phyloP scores from a whole-genome alignment of 2,329 filamentous ascomycete genomes.

The Epichloe sibirici region DNA sequence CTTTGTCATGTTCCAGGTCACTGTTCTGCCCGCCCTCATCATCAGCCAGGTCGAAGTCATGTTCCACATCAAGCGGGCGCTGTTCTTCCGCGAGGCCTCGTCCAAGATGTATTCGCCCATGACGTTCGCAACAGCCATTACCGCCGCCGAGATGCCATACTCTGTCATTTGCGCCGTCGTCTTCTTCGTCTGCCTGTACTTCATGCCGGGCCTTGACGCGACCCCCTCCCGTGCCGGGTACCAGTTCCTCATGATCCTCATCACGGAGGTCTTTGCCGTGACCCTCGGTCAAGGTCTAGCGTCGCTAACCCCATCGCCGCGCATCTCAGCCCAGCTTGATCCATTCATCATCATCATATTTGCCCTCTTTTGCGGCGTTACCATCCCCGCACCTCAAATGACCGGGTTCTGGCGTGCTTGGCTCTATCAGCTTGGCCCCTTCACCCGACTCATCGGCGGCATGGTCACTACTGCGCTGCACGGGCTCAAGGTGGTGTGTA shows the following conservation, averaged over 20 bases:
- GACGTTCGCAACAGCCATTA: conserved; percentile 65
- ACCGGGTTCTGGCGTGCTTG: conserved; percentile 66
- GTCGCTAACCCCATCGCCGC: conserved; percentile 64
- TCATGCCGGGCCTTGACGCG: conserved; percentile 61
- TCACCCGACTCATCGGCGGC: conserved; percentile 69
- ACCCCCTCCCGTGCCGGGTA: conserved; percentile 60
- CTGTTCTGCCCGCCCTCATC: conserved; percentile 71
- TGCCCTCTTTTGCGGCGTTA: conserved; percentile 77
- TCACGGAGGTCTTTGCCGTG: conserved; percentile 76
- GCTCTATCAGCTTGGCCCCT: conserved; percentile 74
- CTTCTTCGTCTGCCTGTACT: conserved; percentile 80
- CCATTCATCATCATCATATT: conserved; percentile 77
- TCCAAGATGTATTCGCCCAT: conserved; percentile 77
- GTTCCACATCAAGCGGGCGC: conserved; percentile 66
- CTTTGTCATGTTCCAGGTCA: conserved; percentile 84
- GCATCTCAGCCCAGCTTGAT: conserved; percentile 69
- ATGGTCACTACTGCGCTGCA: conserved; percentile 72
- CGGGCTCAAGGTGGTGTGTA: conserved; percentile 49
- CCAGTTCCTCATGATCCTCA: conserved; percentile 74
- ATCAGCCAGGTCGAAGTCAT: conserved; percentile 71
- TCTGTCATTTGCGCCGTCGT: conserved; percentile 64
- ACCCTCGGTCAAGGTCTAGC: conserved; percentile 67
- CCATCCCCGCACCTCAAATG: conserved; percentile 67
- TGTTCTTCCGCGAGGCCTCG: conserved; percentile 77
- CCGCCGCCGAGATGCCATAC: conserved; percentile 79